phyloP scores from a whole-genome alignment of 2,329 filamentous ascomycete species.

The Phyllosticta citribraziliensis region DNA sequence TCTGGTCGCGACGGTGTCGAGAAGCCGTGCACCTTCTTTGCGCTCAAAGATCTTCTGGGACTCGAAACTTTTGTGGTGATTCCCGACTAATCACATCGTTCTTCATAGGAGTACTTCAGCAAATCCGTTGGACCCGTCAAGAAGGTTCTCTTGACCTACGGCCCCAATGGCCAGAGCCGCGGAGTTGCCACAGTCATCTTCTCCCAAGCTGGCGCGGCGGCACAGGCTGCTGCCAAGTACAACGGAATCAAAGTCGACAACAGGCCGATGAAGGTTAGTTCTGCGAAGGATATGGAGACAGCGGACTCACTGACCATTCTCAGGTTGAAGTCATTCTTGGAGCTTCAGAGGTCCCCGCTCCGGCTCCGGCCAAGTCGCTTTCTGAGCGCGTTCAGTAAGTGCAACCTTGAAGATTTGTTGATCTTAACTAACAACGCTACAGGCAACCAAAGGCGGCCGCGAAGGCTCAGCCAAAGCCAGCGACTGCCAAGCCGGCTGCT shows the following conservation, averaged over 20 bases:
- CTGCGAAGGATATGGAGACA: neutral
- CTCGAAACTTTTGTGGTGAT: neutral
- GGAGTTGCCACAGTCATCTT: slow-evolving; percentile 89
- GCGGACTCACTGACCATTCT: neutral
- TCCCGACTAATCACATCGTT: slow-evolving; percentile 55
- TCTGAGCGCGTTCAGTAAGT: slow-evolving; percentile 75
- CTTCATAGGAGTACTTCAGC: slow-evolving; percentile 86
- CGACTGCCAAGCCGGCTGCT: slow-evolving; percentile 59
- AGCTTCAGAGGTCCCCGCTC: slow-evolving; percentile 58
- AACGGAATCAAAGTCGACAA: slow-evolving; percentile 88
- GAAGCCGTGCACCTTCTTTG: neutral
- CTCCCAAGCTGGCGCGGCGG: slow-evolving; percentile 67
- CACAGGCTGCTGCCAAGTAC: slow-evolving; percentile 71
- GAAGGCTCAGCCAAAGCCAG: slow-evolving; percentile 54
- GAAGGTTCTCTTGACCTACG: slow-evolving; percentile 84
- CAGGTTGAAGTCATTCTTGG: slow-evolving; percentile 88
- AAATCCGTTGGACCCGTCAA: slow-evolving; percentile 84
- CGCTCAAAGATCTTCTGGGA: neutral
- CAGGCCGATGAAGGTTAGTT: slow-evolving; percentile 73
- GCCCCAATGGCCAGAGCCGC: slow-evolving; percentile 81
- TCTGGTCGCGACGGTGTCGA: neutral
- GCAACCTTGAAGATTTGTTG: slow-evolving; percentile 10
- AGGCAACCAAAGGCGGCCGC: slow-evolving; percentile 55
- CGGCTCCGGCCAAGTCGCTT: slow-evolving; percentile 61
- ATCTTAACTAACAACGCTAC: slow-evolving; percentile 27